Conservation (phyloP, 495 filamentous ascomycete species). For the Podospora conica region DNA sequence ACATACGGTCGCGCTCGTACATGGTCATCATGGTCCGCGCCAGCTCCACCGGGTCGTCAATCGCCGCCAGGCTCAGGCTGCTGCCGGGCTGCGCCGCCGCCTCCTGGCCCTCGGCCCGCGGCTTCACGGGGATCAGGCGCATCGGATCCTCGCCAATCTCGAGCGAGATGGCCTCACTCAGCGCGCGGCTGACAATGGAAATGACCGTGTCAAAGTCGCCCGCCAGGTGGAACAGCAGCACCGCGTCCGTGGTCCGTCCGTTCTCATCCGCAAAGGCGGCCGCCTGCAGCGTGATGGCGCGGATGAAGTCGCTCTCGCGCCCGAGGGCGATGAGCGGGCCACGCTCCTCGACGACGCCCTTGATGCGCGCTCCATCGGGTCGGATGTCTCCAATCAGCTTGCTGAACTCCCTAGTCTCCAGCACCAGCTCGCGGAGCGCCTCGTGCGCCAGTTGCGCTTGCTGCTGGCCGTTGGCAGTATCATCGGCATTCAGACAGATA, state of each 20-base stretch:
- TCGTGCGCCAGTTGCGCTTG: slow-evolving; percentile 85
- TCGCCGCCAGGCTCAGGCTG: slow-evolving; percentile 73
- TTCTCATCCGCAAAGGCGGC: slow-evolving; percentile 89
- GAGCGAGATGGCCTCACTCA: slow-evolving; percentile 77
- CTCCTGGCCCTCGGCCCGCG: slow-evolving; percentile 39
- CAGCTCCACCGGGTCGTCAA: slow-evolving; percentile 77
- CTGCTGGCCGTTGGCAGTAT: slow-evolving; percentile 62
- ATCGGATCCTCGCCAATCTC: slow-evolving; percentile 72
- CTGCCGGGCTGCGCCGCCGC: slow-evolving; percentile 38
- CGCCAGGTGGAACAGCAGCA: slow-evolving; percentile 88
- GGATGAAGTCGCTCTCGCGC: slow-evolving; percentile 76
- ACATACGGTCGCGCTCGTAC: slow-evolving; percentile 71
- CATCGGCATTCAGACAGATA: slow-evolving; percentile 87
- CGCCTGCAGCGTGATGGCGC: slow-evolving; percentile 80
- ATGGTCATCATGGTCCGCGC: slow-evolving; percentile 73
- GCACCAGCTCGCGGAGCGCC: slow-evolving; percentile 86
- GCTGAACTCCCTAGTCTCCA: slow-evolving; percentile 92
- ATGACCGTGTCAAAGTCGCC: slow-evolving; percentile 92
- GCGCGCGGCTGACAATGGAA: slow-evolving; percentile 77
- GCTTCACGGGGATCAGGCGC: slow-evolving; percentile 72
- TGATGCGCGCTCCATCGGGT: slow-evolving; percentile 71
- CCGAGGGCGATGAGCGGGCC: slow-evolving; percentile 72
- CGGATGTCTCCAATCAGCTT: slow-evolving; percentile 87
- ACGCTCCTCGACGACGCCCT: slow-evolving; percentile 84
- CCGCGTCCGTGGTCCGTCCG: slow-evolving; percentile 84